phyloP scores from a whole-genome alignment of 2,329 filamentous ascomycete genomes.

The Alternaria gansuensis region DNA sequence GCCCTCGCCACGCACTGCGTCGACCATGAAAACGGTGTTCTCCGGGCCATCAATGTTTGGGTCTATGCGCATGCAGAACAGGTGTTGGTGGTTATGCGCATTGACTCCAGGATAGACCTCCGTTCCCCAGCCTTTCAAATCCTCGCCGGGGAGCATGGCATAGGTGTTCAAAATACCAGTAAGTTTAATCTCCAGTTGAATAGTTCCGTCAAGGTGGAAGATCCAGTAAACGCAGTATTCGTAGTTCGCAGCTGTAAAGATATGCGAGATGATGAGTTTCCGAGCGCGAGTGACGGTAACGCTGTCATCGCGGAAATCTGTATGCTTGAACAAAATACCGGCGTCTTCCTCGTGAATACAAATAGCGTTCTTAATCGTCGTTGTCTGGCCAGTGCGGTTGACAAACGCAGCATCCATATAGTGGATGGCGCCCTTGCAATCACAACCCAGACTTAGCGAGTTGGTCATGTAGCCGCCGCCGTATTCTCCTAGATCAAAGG shows the following conservation, averaged over 20 bases:
- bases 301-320: slow-evolving; percentile 90
- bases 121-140: slow-evolving; percentile 86
- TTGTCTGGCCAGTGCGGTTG: slow-evolving; percentile 75
- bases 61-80: slow-evolving; percentile 90
- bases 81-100: slow-evolving; percentile 94
- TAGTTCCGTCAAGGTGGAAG: slow-evolving; percentile 89
- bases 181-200: slow-evolving; percentile 88
- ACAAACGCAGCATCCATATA: slow-evolving; percentile 91
- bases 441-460: slow-evolving; percentile 76
- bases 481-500: slow-evolving; percentile 82
- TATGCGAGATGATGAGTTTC: slow-evolving; percentile 86
- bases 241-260: slow-evolving; percentile 96
- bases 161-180: slow-evolving; percentile 96
- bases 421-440: slow-evolving; percentile 90
- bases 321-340: slow-evolving; percentile 93
- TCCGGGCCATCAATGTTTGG: slow-evolving; percentile 84
- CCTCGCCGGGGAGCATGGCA: slow-evolving; percentile 78
- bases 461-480: slow-evolving; percentile 87
- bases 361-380: slow-evolving; percentile 89
- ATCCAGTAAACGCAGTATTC: slow-evolving; percentile 91
- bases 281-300: slow-evolving; percentile 84
- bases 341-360: slow-evolving; percentile 95
- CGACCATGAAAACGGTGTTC: slow-evolving; percentile 86
- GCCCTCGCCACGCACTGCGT: slow-evolving; percentile 74
- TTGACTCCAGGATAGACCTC: slow-evolving; percentile 92